Conservation (phyloP, 371 early-diverging fungal genomes). For the Mucor plumbeus region DNA sequence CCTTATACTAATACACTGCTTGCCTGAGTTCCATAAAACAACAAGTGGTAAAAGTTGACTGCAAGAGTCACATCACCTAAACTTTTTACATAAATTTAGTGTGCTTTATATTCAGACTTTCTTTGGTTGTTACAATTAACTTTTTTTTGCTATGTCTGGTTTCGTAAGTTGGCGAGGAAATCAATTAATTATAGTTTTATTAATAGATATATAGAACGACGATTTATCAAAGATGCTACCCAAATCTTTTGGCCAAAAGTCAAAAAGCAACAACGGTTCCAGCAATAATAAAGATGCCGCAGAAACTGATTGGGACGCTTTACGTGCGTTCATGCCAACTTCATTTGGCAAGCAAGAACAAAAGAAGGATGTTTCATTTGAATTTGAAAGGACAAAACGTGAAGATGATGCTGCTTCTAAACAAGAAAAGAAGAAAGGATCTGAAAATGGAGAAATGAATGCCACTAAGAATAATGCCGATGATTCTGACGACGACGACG, state of each 20-base stretch:
- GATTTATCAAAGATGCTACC: conserved; percentile 61
- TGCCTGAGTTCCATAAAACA: too few relatives aligned
- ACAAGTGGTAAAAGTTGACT: too few relatives aligned
- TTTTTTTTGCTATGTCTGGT: background rate
- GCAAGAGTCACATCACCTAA: background rate
- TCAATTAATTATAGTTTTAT: background rate
- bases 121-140: background rate
- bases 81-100: background rate
- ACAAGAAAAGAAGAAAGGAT: background rate
- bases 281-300: conserved; percentile 15
- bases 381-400: conserved; percentile 57
- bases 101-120: background rate
- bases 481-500: background rate
- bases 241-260: conserved; percentile 52
- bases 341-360: conserved; percentile 65
- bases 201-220: conserved; percentile 38
- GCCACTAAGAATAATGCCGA: background rate
- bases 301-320: conserved; percentile 48
- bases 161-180: background rate
- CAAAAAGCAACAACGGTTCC: conserved; percentile 5
- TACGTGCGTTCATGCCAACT: conserved; percentile 60
- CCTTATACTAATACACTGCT: too few relatives aligned
- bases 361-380: conserved; percentile 28
- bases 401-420: conserved; percentile 16
- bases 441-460: background rate